These are phyloP conservation scores for Euphrasia arctica DNA, from an alignment of 305 asterid genomes.

Conservation along the genomic window DNA sequence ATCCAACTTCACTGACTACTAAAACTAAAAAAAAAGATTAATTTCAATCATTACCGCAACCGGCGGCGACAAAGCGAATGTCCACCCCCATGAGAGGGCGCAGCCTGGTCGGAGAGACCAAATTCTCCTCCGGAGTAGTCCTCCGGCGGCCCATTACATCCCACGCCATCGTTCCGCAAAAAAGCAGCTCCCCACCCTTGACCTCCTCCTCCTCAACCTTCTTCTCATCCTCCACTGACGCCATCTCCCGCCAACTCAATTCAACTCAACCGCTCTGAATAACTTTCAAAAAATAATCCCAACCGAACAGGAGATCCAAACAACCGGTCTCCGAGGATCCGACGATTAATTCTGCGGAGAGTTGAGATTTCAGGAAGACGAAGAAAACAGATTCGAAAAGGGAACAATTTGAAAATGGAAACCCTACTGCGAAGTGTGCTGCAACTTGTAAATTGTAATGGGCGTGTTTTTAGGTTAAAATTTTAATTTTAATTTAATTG, in stretches of 20 bases:
- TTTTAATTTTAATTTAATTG: slow-evolving; percentile 13
- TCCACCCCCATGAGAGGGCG: slow-evolving; percentile 79
- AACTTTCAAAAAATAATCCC: too few relatives aligned
- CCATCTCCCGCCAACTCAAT: slow-evolving; percentile 57
- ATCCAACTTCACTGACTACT: slow-evolving; percentile 10
- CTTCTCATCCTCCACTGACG: slow-evolving; percentile 54
- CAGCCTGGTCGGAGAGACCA: slow-evolving; percentile 82
- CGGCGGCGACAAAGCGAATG: slow-evolving; percentile 83
- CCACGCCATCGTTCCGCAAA: slow-evolving; percentile 91
- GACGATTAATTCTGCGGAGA: slow-evolving; percentile 36
- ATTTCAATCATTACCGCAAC: slow-evolving; percentile 54
- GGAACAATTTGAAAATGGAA: slow-evolving; percentile 30
- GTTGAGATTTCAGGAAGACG: slow-evolving; percentile 26
- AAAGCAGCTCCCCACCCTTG: slow-evolving; percentile 81
- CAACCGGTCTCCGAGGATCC: slow-evolving; percentile 1
- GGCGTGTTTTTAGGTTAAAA: slow-evolving; percentile 9
- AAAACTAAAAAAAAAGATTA: too few relatives aligned
- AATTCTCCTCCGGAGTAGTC: slow-evolving; percentile 55
- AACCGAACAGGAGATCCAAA: slow-evolving; percentile 36
- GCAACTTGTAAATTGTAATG: slow-evolving; percentile 12
- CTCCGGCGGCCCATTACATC: slow-evolving; percentile 81
- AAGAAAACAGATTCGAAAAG: slow-evolving; percentile 3
- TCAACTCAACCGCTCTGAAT: slow-evolving; percentile 22
- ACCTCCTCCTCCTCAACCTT: slow-evolving; percentile 39
- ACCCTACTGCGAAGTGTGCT: slow-evolving; percentile 42